Conservation (phyloP, 2,329 filamentous ascomycete genomes). For the Fusarium hainanense region DNA sequence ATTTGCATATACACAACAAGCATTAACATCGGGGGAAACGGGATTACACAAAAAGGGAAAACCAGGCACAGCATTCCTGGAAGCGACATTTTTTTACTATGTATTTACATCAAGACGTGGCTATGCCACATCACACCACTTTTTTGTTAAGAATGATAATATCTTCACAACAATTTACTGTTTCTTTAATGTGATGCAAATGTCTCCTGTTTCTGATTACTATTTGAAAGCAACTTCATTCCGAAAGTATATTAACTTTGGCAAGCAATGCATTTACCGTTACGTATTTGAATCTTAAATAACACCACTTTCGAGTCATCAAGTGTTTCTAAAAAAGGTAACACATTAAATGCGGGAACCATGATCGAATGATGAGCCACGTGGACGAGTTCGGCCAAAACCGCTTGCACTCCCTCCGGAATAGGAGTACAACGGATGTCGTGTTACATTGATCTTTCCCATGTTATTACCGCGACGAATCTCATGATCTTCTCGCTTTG, state of each 20-base stretch:
- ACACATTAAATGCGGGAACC: neutral
- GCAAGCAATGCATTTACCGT: neutral
- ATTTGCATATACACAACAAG: conserved; percentile 3
- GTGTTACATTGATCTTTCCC: conserved; percentile 11
- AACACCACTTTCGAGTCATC: conserved; percentile 30
- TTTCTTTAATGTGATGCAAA: neutral
- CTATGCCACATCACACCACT: neutral
- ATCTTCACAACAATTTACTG: conserved; percentile 15
- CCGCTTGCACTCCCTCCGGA: neutral
- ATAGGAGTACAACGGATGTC: neutral
- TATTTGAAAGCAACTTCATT: neutral
- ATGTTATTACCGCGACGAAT: conserved; percentile 20
- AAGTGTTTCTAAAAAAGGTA: conserved; percentile 7
- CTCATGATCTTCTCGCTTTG: conserved; percentile 20
- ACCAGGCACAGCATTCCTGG: conserved; percentile 14
- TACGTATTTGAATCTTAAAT: conserved; percentile 3
- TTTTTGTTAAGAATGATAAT: conserved; percentile 21
- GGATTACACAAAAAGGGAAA: conserved; percentile 28
- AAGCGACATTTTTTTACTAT: conserved; percentile 31
- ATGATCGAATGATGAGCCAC: conserved; percentile 30
- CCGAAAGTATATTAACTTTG: neutral
- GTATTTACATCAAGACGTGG: conserved; percentile 23
- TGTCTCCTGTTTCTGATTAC: neutral
- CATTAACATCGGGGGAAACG: conserved; percentile 4
- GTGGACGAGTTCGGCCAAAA: conserved; percentile 28